Evolutionary conservation across 2,329 filamentous ascomycete species (phyloP).

Genomic region (Tolypocladium tundrense): DNA sequence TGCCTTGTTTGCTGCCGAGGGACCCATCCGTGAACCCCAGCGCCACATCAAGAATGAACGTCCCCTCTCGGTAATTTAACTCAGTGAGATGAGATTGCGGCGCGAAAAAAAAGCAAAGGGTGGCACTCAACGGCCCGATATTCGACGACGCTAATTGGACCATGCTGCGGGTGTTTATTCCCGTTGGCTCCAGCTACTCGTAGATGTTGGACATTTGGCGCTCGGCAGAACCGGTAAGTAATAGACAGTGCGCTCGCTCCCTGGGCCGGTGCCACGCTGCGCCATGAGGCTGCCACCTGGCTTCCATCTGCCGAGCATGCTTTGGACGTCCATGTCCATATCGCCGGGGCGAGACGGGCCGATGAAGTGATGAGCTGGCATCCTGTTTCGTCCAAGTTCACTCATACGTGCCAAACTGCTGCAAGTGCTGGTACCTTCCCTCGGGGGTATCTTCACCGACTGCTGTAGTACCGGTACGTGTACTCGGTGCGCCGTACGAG

Average conservation of each 20-base stretch:
- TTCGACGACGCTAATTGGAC: not conserved
- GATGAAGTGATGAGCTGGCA: not conserved
- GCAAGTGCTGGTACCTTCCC: not conserved
- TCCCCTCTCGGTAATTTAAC: slow-evolving; percentile 2
- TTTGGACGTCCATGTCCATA: not conserved
- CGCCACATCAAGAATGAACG: not conserved
- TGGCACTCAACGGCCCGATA: slow-evolving; percentile 1
- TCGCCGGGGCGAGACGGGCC: not conserved
- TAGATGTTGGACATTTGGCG: not conserved
- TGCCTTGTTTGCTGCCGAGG: not conserved
- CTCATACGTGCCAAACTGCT: not conserved
- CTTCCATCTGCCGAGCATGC: not conserved
- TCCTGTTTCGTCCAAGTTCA: too few species aligned
- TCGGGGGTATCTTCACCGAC: not conserved
- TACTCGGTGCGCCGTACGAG: too few species aligned
- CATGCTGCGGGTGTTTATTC: not conserved
- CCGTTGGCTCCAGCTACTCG: not conserved
- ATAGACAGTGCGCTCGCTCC: too few species aligned
- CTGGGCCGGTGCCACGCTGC: not conserved
- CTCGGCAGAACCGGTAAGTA: not conserved
- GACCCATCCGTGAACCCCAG: not conserved
- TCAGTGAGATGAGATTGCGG: not conserved
- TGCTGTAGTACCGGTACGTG: not conserved
- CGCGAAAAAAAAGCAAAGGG: slow-evolving; percentile 1
- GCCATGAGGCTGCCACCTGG: not conserved